Conservation (phyloP, 768 basidiomycete species). For the Tulasnella sp. region DNA sequence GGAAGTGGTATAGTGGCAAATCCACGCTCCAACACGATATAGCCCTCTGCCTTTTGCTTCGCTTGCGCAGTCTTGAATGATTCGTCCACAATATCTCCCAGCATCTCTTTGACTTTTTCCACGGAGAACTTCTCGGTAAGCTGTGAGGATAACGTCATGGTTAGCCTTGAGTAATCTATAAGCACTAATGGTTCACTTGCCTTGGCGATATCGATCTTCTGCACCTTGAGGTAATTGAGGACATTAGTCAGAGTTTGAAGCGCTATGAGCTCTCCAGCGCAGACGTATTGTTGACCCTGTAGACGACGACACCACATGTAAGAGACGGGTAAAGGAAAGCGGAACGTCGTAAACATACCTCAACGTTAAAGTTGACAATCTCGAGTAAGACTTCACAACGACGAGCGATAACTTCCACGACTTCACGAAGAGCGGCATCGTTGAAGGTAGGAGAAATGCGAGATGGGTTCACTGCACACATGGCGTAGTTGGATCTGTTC, state of each 20-base stretch:
- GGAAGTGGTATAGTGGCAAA: constrained; percentile 92
- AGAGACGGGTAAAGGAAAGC: not conserved
- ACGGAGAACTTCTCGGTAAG: constrained; percentile 76
- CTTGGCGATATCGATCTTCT: constrained; percentile 89
- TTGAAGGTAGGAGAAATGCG: constrained; percentile 90
- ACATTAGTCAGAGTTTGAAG: constrained; percentile 92
- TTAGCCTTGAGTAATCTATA: not conserved
- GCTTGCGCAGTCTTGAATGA: constrained; percentile 64
- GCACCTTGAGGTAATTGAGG: constrained; percentile 87
- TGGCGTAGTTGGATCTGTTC: constrained; percentile 92
- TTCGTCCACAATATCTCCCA: constrained; percentile 77
- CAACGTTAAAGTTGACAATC: constrained; percentile 94
- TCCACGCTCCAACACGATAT: constrained; percentile 90
- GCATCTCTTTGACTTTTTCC: constrained; percentile 94
- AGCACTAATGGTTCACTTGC: constrained; percentile 27
- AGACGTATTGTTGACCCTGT: constrained; percentile 99
- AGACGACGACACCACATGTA: constrained; percentile 11
- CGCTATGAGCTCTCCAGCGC: constrained; percentile 89
- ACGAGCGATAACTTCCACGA: constrained; percentile 79
- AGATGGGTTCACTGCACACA: constrained; percentile 98
- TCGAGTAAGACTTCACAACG: constrained; percentile 75
- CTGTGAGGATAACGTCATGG: constrained; percentile 28
- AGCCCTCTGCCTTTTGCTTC: constrained; percentile 69
- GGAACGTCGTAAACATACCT: constrained; percentile 36
- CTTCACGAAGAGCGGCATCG: constrained; percentile 90